These are phyloP conservation scores for Vitis riparia DNA, from an alignment of 164 flowering plant genomes.

Conservation along the genomic window DNA sequence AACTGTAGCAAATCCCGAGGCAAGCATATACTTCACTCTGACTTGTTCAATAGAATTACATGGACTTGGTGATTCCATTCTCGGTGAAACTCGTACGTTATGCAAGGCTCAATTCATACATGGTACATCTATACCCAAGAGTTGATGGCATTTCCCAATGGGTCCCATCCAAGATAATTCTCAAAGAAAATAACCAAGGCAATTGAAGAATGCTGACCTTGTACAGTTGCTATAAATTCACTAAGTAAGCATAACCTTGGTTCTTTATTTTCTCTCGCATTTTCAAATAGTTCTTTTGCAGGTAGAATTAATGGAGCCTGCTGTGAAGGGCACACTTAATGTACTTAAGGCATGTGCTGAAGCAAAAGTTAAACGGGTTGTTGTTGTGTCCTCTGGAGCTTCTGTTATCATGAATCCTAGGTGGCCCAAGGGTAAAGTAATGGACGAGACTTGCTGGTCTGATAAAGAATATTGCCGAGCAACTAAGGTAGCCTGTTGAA, in stretches of 20 bases:
- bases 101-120: too few relatives aligned
- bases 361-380: conserved; percentile 46
- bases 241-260: too few relatives aligned
- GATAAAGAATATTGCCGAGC: conserved; percentile 36
- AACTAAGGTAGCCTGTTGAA: conserved; percentile 24
- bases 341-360: conserved; percentile 46
- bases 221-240: too few relatives aligned
- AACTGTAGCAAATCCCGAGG: conserved; percentile 48
- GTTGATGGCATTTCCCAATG: not conserved
- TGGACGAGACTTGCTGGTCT: conserved; percentile 59
- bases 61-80: not conserved
- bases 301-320: conserved; percentile 56
- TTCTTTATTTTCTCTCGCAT: not conserved
- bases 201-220: not conserved
- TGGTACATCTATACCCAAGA: not conserved
- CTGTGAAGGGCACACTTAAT: conserved; percentile 53
- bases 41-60: not conserved
- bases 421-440: conserved; percentile 36
- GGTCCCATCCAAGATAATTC: not conserved
- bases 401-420: conserved; percentile 41
- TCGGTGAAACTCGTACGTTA: too few relatives aligned
- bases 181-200: not conserved
- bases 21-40: conserved; percentile 3
- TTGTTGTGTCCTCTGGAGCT: conserved; percentile 46
- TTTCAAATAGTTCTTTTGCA: conserved; percentile 9